Base-by-base conservation (phyloP, 768 basidiomycete species). In the Podaxis sp. region DNA sequence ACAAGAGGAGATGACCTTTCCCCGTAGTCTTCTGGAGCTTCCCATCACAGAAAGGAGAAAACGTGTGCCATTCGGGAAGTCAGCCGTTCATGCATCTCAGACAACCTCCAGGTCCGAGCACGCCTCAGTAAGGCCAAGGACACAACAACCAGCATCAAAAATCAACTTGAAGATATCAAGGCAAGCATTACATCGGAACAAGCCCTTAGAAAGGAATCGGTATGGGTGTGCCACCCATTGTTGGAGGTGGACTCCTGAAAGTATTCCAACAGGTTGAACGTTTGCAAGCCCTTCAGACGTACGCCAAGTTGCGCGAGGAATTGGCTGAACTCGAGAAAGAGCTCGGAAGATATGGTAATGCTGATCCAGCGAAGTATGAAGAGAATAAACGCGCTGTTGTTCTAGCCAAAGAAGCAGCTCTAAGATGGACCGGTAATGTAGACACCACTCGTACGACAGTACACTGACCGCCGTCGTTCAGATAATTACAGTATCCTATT, bases 1-100 rank as follows among this genome's bases (percentile, higher is more conserved):
- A 68, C 2, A 33, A 33, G 8, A 33, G 9, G 77, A 67, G 61
- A 39, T 71, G 26, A 67, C 8, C 51, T 15, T 56, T 59, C 19
- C 38, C 38, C 22, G 19, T 64, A 96, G 95, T 96, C 76, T 96
- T 93, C 73, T 97, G 95, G 95, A 92, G 92, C 69, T 96, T 97
- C 72, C 95, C 95, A 15, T 95, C 93, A 1, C 92, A 95, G 63
- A 84, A 86, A 52, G 94, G 95, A 3, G 85, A 89, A 7, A 80
- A 87, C 69, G 95, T 95, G 64, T 24, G 74, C 24, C 48, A n/a
- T 57, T 54, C 38, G 2, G 66, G 26, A 22, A 7, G 52, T 36
- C 57, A 63, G 63, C 61, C 48, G 26, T 61, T 36, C 38, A 12
- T 46, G 24, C 36, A 54, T 44, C n/a, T 57, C 40, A 44, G 13